Conservation (phyloP, 2,329 filamentous ascomycete species). For the Epichloe sp. region DNA sequence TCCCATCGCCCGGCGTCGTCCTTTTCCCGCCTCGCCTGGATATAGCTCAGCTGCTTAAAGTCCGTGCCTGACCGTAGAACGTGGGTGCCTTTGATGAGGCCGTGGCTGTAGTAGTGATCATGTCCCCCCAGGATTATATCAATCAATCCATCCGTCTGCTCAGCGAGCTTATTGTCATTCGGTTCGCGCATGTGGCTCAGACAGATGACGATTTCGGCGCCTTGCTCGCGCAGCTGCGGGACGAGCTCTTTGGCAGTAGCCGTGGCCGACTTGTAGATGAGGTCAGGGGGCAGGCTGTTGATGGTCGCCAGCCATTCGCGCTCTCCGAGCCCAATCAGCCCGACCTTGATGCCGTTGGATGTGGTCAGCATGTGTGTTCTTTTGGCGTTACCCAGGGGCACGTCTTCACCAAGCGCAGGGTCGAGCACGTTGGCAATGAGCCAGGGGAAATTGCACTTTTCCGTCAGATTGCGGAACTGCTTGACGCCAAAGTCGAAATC, state of each 20-base stretch:
- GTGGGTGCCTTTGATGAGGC: slow-evolving; percentile 64
- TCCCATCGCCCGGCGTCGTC: slow-evolving; percentile 48
- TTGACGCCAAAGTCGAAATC: slow-evolving; percentile 83
- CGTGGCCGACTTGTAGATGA: slow-evolving; percentile 70
- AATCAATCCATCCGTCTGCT: slow-evolving; percentile 57
- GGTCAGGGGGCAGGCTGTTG: slow-evolving; percentile 67
- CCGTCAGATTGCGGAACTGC: slow-evolving; percentile 61
- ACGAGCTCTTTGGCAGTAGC: slow-evolving; percentile 64
- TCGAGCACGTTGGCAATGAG: slow-evolving; percentile 80
- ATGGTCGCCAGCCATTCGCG: slow-evolving; percentile 84
- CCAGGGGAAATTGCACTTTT: slow-evolving; percentile 72
- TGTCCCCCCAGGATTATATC: slow-evolving; percentile 88
- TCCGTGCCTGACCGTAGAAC: slow-evolving; percentile 80
- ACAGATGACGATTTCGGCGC: slow-evolving; percentile 71
- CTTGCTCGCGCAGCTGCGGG: slow-evolving; percentile 57
- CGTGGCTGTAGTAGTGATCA: slow-evolving; percentile 78
- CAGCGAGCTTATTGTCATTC: slow-evolving; percentile 76
- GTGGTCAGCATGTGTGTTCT: slow-evolving; percentile 66
- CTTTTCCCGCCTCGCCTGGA: slow-evolving; percentile 55
- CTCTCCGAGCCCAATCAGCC: slow-evolving; percentile 75
- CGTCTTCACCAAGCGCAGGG: slow-evolving; percentile 60
- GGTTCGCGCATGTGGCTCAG: slow-evolving; percentile 79
- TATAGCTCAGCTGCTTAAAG: slow-evolving; percentile 84
- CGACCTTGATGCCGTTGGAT: slow-evolving; percentile 75
- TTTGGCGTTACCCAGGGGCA: slow-evolving; percentile 62